These are phyloP conservation scores for Ilyonectria mors-panacis DNA, from an alignment of 2,329 filamentous ascomycete genomes.

Conservation along the genomic window DNA sequence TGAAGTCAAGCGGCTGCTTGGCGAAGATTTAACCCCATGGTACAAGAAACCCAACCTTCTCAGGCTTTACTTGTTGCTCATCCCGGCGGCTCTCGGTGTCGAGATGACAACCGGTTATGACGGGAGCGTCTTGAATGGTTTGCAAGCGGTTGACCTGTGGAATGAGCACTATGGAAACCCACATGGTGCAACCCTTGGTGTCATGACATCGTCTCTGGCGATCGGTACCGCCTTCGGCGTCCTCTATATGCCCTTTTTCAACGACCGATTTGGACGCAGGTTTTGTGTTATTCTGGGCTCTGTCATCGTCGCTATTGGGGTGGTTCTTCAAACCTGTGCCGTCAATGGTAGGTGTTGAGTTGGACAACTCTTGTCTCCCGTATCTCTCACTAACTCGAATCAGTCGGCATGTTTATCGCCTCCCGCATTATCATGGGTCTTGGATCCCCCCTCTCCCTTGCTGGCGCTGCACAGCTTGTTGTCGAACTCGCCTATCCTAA, in stretches of 20 bases:
- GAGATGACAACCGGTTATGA: slow-evolving; percentile 22
- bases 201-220: neutral
- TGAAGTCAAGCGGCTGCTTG: slow-evolving; percentile 11
- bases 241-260: neutral
- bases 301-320: neutral
- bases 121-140: slow-evolving; percentile 4
- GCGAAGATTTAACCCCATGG: slow-evolving; percentile 13
- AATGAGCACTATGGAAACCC: slow-evolving; percentile 2
- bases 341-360: neutral
- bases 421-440: neutral
- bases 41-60: slow-evolving; percentile 23
- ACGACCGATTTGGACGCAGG: neutral
- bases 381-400: neutral
- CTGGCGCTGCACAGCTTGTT: neutral
- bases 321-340: neutral
- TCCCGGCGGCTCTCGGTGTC: slow-evolving; percentile 11
- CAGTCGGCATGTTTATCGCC: slow-evolving; percentile 3
- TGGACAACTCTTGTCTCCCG: neutral
- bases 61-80: slow-evolving; percentile 11
- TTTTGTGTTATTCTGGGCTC: slow-evolving; percentile 3
- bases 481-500: neutral
- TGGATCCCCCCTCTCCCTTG: neutral
- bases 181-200: neutral
- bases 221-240: neutral
- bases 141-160: slow-evolving; percentile 3